Evolutionary conservation across 106 monocot species (phyloP).

Genomic region (Dioscorea dumetorum): DNA sequence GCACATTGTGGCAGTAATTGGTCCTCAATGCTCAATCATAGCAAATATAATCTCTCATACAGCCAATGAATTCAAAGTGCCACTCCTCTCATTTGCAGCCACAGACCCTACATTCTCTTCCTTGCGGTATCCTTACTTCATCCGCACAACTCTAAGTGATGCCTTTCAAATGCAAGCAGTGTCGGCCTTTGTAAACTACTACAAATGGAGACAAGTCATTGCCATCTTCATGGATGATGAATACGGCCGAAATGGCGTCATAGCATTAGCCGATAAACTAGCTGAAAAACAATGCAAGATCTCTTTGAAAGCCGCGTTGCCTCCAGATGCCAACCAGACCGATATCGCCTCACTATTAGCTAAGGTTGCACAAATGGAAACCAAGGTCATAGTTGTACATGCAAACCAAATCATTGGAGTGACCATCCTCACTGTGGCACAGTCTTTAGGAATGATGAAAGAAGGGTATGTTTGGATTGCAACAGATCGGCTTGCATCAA

Average conservation of each 20-base stretch:
- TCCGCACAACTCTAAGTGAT: not conserved
- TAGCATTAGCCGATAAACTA: not conserved
- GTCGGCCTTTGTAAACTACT: not conserved
- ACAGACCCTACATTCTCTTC: not conserved
- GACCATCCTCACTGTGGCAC: not conserved
- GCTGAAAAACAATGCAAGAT: not conserved
- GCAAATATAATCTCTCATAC: not conserved
- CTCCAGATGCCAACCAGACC: not conserved
- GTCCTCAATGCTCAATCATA: not conserved
- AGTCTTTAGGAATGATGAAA: not conserved
- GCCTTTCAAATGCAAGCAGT: not conserved
- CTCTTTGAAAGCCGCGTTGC: not conserved
- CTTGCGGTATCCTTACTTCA: not conserved
- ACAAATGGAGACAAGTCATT: not conserved
- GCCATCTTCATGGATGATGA: not conserved
- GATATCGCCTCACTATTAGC: not conserved
- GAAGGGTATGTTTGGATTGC: conserved; percentile 9
- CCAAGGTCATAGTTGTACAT: not conserved
- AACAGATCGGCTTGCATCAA: not conserved
- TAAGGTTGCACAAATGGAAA: not conserved
- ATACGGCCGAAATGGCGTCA: not conserved
- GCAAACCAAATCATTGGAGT: not conserved
- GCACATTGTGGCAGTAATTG: not conserved
- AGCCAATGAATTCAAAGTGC: not conserved
- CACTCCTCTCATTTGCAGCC: not conserved